phyloP scores from a whole-genome alignment of 148 eudicot species.

The Rhododendron vialii region DNA sequence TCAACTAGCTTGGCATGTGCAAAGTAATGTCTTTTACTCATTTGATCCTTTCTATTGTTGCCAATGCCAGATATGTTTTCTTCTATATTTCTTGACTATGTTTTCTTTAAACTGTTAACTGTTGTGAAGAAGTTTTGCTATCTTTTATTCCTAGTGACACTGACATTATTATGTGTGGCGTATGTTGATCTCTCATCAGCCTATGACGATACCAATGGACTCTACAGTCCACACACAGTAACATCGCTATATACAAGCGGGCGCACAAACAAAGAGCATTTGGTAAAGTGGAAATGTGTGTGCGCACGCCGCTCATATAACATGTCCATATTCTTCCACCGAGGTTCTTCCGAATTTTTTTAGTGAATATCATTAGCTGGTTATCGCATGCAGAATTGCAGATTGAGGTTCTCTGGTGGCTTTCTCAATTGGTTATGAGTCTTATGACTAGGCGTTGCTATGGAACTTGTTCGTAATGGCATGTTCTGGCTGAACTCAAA shows the following conservation, averaged over 20 bases:
- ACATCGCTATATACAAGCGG: neutral
- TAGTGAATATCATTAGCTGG: neutral
- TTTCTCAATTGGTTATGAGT: neutral
- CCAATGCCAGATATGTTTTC: neutral
- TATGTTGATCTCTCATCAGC: neutral
- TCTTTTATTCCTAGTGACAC: neutral
- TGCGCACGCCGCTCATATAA: neutral
- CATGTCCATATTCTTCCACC: neutral
- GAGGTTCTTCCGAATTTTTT: neutral
- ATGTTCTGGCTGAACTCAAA: neutral
- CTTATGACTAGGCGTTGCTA: neutral
- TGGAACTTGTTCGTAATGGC: neutral
- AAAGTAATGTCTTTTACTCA: neutral
- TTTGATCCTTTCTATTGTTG: neutral
- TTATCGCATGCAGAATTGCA: neutral
- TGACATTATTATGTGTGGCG: neutral
- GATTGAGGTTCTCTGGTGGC: neutral
- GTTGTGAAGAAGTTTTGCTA: neutral
- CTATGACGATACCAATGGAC: neutral
- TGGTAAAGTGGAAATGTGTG: neutral
- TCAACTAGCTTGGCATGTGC: neutral
- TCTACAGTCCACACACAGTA: neutral
- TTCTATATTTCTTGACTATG: neutral
- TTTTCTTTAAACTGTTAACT: neutral
- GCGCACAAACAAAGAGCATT: neutral